These are phyloP conservation scores for Tranzscheliella williamsii DNA, from an alignment of 1,284 basidiomycete genomes.

Conservation along the genomic window DNA sequence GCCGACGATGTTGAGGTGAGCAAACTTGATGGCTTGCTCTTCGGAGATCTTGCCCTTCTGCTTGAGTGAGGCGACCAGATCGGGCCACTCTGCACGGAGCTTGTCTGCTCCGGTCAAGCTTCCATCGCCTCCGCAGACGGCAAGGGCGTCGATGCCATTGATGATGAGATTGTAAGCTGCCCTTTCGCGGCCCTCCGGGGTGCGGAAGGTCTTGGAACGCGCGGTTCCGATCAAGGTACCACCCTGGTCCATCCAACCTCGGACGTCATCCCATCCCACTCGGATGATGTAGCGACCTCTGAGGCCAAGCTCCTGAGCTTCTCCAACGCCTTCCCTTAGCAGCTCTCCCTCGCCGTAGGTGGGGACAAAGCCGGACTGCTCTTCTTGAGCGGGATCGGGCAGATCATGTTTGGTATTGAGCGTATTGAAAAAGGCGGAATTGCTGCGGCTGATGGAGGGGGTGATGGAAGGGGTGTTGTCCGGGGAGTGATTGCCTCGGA, in stretches of 20 bases:
- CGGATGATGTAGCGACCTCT: constrained; percentile 91
- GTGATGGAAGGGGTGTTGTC: constrained; percentile 28
- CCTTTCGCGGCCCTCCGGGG: constrained; percentile 78
- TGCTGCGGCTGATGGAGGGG: constrained; percentile 30
- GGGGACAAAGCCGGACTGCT: constrained; percentile 66
- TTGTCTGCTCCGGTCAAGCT: constrained; percentile 93
- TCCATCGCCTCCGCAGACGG: constrained; percentile 95
- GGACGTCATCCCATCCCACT: constrained; percentile 97
- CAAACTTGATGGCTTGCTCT: constrained; percentile 72
- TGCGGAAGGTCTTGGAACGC: constrained; percentile 84
- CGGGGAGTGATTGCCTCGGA: constrained; percentile 65
- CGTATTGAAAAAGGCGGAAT: constrained; percentile 29
- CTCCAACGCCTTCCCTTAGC: constrained; percentile 86
- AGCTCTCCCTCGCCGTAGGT: constrained; percentile 88
- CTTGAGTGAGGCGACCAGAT: constrained; percentile 73
- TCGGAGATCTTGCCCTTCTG: constrained; percentile 73
- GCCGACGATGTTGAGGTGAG: constrained; percentile 91
- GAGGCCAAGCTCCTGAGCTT: constrained; percentile 66
- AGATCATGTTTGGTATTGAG: constrained; percentile 3
- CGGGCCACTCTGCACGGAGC: constrained; percentile 91
- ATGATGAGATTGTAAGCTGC: constrained; percentile 90
- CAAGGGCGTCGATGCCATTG: constrained; percentile 94
- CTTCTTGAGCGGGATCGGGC: not conserved
- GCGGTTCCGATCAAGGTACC: constrained; percentile 96
- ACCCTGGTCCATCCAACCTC: constrained; percentile 83